Conservation (phyloP, 2,329 filamentous ascomycete genomes). For the Trichoderma hamatum region DNA sequence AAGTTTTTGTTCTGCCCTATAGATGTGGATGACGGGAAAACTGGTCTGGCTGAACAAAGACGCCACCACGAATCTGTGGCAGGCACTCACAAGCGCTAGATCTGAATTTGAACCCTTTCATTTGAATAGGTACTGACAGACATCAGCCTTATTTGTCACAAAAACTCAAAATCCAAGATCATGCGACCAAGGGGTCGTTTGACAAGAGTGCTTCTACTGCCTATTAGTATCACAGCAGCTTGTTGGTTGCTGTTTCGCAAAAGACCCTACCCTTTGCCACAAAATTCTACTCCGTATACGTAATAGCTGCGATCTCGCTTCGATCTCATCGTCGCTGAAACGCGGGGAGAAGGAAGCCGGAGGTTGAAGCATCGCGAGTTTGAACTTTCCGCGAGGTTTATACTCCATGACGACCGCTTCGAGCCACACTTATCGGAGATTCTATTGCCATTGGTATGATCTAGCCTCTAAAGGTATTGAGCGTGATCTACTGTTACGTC, state of each 20-base stretch:
- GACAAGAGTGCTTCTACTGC: not conserved
- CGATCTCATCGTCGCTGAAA: not conserved
- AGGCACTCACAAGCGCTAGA: not conserved
- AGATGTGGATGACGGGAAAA: not conserved
- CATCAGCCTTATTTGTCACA: not conserved
- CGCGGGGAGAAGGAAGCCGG: not conserved
- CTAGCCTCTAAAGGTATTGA: not conserved
- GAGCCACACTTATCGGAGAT: not conserved
- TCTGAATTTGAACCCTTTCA: not conserved
- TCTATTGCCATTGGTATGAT: not conserved
- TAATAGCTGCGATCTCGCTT: not conserved
- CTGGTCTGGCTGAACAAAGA: not conserved
- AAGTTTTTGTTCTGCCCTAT: not conserved
- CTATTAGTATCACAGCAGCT: not conserved
- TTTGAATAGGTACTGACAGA: not conserved
- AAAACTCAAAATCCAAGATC: not conserved
- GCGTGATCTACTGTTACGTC: not conserved
- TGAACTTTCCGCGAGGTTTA: not conserved
- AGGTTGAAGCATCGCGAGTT: constrained; percentile 10
- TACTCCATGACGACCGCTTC: not conserved
- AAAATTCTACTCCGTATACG: not conserved
- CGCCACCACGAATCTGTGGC: not conserved
- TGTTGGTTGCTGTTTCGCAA: not conserved
- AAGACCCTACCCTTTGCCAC: not conserved
- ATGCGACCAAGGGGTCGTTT: not conserved